These are phyloP conservation scores for Mycena citricolor DNA, from an alignment of 1,284 basidiomycete genomes.

Conservation along the genomic window DNA sequence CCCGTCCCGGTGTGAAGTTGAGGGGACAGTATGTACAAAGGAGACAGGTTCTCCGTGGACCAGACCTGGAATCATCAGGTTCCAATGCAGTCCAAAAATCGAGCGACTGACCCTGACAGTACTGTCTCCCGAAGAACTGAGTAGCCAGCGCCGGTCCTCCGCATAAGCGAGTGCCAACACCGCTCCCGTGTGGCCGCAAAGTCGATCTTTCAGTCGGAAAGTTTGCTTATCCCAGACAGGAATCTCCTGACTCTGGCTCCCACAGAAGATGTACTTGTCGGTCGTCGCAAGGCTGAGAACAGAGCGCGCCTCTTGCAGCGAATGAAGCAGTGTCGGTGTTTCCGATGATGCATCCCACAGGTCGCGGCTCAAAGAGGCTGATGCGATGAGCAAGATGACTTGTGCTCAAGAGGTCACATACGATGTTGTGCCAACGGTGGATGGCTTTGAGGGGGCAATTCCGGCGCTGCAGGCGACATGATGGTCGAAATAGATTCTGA, in stretches of 20 bases:
- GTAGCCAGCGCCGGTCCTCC: conserved; percentile 77
- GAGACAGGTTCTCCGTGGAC: conserved; percentile 72
- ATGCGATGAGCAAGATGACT: no score
- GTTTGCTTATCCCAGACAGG: conserved; percentile 80
- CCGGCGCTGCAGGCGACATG: no score
- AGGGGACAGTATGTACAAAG: conserved; percentile 80
- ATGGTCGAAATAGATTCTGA: no score
- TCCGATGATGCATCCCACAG: conserved; percentile 27
- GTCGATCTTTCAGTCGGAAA: conserved; percentile 66
- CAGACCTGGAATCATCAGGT: conserved; percentile 86
- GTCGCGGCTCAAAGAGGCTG: conserved; percentile 61
- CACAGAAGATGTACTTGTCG: conserved; percentile 76
- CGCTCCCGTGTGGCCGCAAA: conserved; percentile 85
- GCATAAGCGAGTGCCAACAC: conserved; percentile 84
- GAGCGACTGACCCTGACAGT: conserved; percentile 66
- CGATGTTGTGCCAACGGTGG: no score
- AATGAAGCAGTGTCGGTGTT: conserved; percentile 58
- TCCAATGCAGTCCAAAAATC: background rate
- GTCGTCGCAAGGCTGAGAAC: conserved; percentile 78
- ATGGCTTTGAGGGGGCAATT: no score
- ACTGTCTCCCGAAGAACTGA: conserved; percentile 86
- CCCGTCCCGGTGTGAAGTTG: conserved; percentile 84
- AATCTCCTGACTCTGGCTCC: conserved; percentile 79
- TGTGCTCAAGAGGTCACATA: no score
- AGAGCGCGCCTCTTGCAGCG: conserved; percentile 67